phyloP scores from a whole-genome alignment of 306 rosid species.

The Trifolium repens region DNA sequence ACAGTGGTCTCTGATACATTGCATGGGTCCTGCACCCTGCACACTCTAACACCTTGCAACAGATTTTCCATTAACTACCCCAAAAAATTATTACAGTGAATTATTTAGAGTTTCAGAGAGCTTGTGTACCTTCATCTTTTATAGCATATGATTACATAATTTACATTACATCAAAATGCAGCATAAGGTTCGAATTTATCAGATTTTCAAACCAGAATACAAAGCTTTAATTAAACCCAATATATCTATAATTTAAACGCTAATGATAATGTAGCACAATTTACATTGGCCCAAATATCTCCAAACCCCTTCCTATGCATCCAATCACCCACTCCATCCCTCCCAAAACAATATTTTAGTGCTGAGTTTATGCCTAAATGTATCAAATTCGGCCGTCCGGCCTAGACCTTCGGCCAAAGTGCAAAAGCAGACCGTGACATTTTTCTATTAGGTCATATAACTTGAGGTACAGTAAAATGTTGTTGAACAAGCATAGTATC shows the following conservation, averaged over 20 bases:
- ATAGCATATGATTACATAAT: neutral
- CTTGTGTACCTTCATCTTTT: neutral
- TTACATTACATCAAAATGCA: neutral
- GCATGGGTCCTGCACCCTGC: neutral
- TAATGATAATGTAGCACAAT: neutral
- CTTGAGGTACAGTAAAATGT: neutral
- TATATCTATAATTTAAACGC: neutral
- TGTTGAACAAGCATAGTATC: neutral
- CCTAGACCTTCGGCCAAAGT: neutral
- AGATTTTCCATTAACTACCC: neutral
- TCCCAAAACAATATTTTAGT: neutral
- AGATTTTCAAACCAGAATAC: neutral
- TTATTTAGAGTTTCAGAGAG: neutral
- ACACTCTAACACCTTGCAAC: neutral
- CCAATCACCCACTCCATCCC: neutral
- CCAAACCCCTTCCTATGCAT: neutral
- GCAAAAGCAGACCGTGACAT: neutral
- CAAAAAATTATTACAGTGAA: neutral
- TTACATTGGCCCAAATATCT: neutral
- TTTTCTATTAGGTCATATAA: neutral
- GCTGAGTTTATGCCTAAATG: neutral
- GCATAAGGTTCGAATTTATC: neutral
- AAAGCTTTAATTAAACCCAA: neutral
- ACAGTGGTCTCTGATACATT: neutral
- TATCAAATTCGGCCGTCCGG: neutral